Base-by-base conservation (phyloP, 192 early-diverging fungal genomes). In the Funneliformis mosseae region DNA sequence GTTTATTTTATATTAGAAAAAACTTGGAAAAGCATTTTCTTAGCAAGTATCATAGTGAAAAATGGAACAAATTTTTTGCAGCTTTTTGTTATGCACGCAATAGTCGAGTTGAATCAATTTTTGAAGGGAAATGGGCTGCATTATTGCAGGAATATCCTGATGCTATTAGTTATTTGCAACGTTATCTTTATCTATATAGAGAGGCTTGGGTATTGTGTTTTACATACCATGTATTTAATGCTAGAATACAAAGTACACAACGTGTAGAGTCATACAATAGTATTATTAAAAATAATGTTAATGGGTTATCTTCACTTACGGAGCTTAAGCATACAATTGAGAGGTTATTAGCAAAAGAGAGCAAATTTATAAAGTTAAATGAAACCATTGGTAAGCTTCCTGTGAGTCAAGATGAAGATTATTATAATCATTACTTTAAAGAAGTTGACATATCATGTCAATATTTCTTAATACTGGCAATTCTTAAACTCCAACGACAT, bases 11-110 rank as follows among this genome's bases (percentile, higher is more conserved):
- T 9, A 71, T n/a, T n/a, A n/a, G n/a, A n/a, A n/a, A n/a, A n/a
- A n/a, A n/a, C n/a, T n/a, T n/a, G n/a, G n/a, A n/a, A 71, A 71
- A 71, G 6, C 69, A 71, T 46, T 71, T 71, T 45, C 23, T 71
- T 18, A 21, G 70, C 0, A 72, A 72, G 10, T 72, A 72, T 46
- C 7, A 11, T 64, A 64, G n/a, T 23, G 41, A 46, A 9, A 72
- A 72, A 21, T 72, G 45, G 45, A 18, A 25, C 18, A 46, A 72
- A 25, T 46, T 72, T 46, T 72, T 72, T 72, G 43, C 23, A n/a
- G 69, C 4, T 8, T 72, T 72, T 10, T 72, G 42, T 72, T 14
- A 41, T 3, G 23, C 16, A 72, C 12, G 18, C 1, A 72, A 46
- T n/a, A 72, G 27, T 4, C 27, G 4, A 21, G 0, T n/a, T 42